These are phyloP conservation scores for Arabidopsis arenosa DNA, from an alignment of 345 rosid genomes.

Conservation along the genomic window DNA sequence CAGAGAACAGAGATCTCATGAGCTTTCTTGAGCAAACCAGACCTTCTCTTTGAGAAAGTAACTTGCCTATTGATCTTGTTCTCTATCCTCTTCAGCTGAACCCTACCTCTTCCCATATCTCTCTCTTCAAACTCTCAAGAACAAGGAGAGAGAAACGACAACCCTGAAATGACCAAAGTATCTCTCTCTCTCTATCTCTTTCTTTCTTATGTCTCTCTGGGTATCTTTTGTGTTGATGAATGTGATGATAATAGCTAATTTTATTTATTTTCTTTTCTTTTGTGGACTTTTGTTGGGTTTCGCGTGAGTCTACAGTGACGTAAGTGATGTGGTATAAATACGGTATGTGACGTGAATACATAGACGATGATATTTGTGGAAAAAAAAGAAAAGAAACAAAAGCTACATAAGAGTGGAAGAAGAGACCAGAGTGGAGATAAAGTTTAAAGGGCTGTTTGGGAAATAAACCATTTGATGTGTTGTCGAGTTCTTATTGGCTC, in stretches of 20 bases:
- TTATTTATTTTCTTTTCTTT: neutral
- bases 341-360: conserved; percentile 40
- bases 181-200: conserved; percentile 40
- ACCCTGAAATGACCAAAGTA: conserved; percentile 43
- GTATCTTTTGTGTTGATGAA: conserved; percentile 45
- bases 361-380: conserved; percentile 43
- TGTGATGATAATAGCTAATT: conserved; percentile 29
- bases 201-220: conserved; percentile 43
- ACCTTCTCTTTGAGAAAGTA: conserved; percentile 83
- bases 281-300: conserved; percentile 37
- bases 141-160: conserved; percentile 42
- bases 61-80: conserved; percentile 93
- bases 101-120: conserved; percentile 91
- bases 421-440: conserved; percentile 35
- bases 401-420: conserved; percentile 24
- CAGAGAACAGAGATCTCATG: conserved; percentile 89
- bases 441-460: conserved; percentile 39
- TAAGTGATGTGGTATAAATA: conserved; percentile 42
- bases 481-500: conserved; percentile 37
- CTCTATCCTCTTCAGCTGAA: conserved; percentile 87
- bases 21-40: conserved; percentile 82
- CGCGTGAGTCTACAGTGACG: conserved; percentile 43
- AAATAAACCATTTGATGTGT: conserved; percentile 36
- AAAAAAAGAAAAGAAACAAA: conserved; percentile 10
- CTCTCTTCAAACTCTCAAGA: conserved; percentile 30